A percentile compares a stretch with the other conserved stretches of the same genome.
Evolutionary conservation across 176 grass and related monocot species (phyloP).

Genomic region (Aegilops bicornis): DNA sequence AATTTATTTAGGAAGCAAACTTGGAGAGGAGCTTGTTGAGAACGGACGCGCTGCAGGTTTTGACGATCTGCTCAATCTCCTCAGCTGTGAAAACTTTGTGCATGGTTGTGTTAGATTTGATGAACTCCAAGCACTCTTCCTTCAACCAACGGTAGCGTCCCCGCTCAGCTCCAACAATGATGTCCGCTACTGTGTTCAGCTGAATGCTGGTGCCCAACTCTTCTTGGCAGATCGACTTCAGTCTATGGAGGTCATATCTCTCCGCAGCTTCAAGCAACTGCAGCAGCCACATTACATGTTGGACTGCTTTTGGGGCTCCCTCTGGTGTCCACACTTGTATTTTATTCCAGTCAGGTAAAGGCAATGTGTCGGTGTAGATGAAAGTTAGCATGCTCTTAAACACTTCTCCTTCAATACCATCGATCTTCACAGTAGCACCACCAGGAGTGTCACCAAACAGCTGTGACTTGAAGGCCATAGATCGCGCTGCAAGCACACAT

Average conservation of each 20-base stretch:
- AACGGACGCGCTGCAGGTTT: not conserved
- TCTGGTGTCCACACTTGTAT: no score
- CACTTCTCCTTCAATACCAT: not conserved
- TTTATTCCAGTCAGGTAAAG: no score
- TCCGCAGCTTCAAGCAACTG: not conserved
- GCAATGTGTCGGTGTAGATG: not conserved
- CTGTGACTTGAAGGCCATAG: not conserved
- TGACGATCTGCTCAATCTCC: not conserved
- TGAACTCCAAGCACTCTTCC: not conserved
- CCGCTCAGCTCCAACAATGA: not conserved
- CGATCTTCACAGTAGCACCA: not conserved
- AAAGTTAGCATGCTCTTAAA: not conserved
- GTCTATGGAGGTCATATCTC: not conserved
- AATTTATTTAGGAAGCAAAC: not conserved
- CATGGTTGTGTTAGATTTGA: not conserved
- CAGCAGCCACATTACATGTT: not conserved
- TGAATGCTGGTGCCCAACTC: not conserved
- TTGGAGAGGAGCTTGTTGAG: not conserved
- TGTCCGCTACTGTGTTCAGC: not conserved
- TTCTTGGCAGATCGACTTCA: not conserved
- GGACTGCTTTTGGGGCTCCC: no score
- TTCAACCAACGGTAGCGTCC: not conserved
- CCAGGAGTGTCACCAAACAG: accelerated
- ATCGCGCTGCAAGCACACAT: not conserved
- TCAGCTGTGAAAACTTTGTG: not conserved